Evolutionary conservation across 305 asterid genomes (phyloP).

Genomic region (Solanum hybrid): DNA sequence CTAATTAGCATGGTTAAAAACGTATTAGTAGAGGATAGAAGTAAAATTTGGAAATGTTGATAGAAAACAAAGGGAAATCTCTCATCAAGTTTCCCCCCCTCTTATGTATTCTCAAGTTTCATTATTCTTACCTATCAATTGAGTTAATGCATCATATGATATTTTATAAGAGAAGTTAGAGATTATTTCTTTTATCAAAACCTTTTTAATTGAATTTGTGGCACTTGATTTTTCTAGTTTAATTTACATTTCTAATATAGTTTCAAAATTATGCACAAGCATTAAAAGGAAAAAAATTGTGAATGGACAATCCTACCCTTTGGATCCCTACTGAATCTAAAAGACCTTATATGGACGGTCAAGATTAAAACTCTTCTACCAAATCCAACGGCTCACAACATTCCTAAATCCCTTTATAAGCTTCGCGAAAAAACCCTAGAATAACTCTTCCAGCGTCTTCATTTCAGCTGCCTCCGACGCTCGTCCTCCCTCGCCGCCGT

Average conservation of each 20-base stretch:
- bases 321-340: background rate
- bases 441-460: background rate
- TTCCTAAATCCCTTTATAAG: background rate
- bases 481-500: background rate
- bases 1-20: background rate
- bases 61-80: background rate
- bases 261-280: background rate
- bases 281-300: background rate
- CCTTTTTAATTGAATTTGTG: too few relatives aligned
- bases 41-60: background rate
- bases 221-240: too few relatives aligned
- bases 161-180: background rate
- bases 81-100: background rate
- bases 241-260: background rate
- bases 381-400: background rate
- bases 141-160: background rate
- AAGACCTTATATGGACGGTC: background rate
- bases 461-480: background rate
- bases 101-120: background rate
- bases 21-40: background rate
- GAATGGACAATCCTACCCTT: background rate
- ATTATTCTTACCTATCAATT: background rate
- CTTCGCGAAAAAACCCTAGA: background rate
- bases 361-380: background rate
- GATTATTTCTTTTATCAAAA: background rate